Percentiles rank a stretch among this genome's conserved stretches.
These are phyloP conservation scores for Chondrus crispus DNA, from an alignment of 23 red algal species.

Conservation along the genomic window DNA sequence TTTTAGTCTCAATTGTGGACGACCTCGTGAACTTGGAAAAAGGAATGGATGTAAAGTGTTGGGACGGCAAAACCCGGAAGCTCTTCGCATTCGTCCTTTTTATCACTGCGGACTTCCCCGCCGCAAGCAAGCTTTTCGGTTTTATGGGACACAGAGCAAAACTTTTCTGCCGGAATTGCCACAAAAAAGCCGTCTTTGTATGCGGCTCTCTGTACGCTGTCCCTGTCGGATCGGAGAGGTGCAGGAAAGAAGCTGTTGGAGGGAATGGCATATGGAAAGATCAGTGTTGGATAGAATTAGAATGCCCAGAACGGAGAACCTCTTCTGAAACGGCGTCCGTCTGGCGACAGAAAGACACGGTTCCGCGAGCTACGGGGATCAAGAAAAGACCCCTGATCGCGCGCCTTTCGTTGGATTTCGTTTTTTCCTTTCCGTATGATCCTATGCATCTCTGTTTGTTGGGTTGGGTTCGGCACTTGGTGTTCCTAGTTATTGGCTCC, in stretches of 20 bases:
- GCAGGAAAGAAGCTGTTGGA: too few species aligned
- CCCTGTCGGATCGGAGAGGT: too few species aligned
- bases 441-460: background rate
- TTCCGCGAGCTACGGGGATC: background rate
- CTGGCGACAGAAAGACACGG: background rate
- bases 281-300: background rate
- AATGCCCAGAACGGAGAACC: background rate
- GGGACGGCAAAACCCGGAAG: background rate
- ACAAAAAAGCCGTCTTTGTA: background rate
- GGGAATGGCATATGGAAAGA: background rate
- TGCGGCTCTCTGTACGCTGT: background rate
- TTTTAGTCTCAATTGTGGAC: background rate
- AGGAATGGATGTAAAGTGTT: background rate
- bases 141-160: background rate
- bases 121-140: background rate
- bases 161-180: background rate
- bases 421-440: background rate
- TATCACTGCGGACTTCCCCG: background rate
- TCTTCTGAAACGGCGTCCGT: background rate
- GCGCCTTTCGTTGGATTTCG: background rate
- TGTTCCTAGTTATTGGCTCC: background rate
- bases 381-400: background rate
- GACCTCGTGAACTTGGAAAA: background rate
- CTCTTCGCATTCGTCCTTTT: background rate
- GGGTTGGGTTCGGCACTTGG: background rate